These are phyloP conservation scores for Auxenochlorella pyrenoidosa DNA, from an alignment of 139 green algal genomes.

Conservation along the genomic window DNA sequence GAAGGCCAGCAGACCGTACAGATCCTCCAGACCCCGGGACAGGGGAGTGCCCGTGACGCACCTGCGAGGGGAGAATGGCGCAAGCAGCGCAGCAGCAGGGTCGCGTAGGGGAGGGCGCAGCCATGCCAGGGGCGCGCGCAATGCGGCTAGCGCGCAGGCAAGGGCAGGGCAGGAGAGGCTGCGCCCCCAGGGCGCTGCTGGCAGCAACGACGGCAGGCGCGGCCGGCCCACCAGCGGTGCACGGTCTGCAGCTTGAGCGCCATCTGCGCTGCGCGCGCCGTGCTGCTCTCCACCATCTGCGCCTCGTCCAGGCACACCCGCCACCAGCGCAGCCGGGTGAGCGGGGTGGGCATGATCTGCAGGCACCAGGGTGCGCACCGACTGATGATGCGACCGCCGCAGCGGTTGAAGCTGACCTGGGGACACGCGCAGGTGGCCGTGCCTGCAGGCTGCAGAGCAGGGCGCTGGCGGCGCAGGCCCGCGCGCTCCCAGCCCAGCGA, in stretches of 20 bases:
- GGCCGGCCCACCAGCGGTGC: conserved; percentile 62
- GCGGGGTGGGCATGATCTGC: conserved; percentile 83
- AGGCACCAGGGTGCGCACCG: too few relatives aligned
- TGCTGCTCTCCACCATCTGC: conserved; percentile 85
- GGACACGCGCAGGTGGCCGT: not conserved
- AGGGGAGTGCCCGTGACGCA: conserved; percentile 90
- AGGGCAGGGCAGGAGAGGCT: too few relatives aligned
- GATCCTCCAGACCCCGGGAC: conserved; percentile 82
- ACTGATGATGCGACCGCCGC: too few relatives aligned
- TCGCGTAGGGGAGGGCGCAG: not conserved
- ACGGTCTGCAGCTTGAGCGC: conserved; percentile 61
- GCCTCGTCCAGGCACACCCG: conserved; percentile 94
- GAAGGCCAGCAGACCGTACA: conserved; percentile 90
- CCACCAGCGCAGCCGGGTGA: conserved; percentile 91
- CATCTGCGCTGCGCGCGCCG: conserved; percentile 83
- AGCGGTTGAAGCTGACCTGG: too few relatives aligned
- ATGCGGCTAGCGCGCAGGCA: too few relatives aligned
- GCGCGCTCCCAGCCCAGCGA: too few relatives aligned
- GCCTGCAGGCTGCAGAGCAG: too few relatives aligned
- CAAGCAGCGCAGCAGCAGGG: too few relatives aligned
- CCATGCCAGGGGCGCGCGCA: not conserved
- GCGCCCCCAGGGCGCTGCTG: too few relatives aligned
- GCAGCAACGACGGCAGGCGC: too few relatives aligned
- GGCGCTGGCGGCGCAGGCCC: too few relatives aligned
- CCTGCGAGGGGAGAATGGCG: not conserved